Conservation (phyloP, 1,284 basidiomycete genomes). For the Trichosporon asahii region DNA sequence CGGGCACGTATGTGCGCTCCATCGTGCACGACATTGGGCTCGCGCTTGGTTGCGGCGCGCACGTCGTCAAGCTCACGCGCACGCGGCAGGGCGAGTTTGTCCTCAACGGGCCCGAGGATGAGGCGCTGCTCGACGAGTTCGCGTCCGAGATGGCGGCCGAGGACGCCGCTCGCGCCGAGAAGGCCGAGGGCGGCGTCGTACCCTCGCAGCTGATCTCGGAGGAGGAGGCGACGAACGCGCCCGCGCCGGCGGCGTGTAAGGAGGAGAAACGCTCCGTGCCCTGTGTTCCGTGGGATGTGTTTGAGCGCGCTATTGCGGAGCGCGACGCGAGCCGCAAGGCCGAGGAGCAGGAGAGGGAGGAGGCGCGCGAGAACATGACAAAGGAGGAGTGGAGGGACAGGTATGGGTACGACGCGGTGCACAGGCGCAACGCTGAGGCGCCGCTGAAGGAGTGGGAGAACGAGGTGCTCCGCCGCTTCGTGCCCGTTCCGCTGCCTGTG, state of each 20-base stretch:
- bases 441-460: slow-evolving; percentile 47
- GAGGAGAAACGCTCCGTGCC: slow-evolving; percentile 24
- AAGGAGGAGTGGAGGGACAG: slow-evolving; percentile 33
- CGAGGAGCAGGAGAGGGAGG: slow-evolving; percentile 54
- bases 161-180: slow-evolving; percentile 19
- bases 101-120: slow-evolving; percentile 50
- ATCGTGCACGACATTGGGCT: slow-evolving; percentile 86
- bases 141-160: slow-evolving; percentile 20
- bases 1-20: slow-evolving; percentile 94
- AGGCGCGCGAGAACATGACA: slow-evolving; percentile 41
- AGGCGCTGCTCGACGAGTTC: slow-evolving; percentile 31
- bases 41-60: slow-evolving; percentile 76
- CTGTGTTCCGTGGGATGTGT: slow-evolving; percentile 77
- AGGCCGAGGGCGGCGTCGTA: background rate
- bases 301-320: slow-evolving; percentile 60
- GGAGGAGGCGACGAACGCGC: background rate
- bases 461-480: slow-evolving; percentile 46
- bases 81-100: slow-evolving; percentile 78
- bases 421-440: slow-evolving; percentile 52
- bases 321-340: slow-evolving; percentile 41
- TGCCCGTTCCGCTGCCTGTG: slow-evolving; percentile 36
- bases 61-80: slow-evolving; percentile 82
- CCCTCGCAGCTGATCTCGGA: background rate
- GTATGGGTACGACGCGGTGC: slow-evolving; percentile 55
- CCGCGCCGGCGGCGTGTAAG: background rate